Percentiles rank a stretch among this genome's conserved stretches.
Conservation (phyloP, 139 green algal genomes). For the Micromonas pusilla region DNA sequence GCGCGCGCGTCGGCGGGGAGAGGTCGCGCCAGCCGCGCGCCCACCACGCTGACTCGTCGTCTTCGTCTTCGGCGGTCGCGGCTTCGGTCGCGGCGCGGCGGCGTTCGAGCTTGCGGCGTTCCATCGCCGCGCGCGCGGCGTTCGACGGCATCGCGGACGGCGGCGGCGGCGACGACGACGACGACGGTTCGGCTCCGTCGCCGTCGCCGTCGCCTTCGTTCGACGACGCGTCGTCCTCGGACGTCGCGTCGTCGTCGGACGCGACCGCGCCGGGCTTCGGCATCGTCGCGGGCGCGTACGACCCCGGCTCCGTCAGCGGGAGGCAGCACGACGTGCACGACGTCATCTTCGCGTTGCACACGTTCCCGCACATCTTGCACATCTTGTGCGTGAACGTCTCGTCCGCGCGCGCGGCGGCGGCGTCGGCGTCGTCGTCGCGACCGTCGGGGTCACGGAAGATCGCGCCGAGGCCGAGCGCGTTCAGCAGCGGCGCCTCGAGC, state of each 20-base stretch:
- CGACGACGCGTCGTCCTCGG: not conserved
- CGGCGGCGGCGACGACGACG: too few relatives aligned
- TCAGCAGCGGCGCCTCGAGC: too few relatives aligned
- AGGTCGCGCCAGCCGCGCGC: not conserved
- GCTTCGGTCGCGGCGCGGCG: too few relatives aligned
- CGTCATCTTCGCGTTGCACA: constrained; percentile 15
- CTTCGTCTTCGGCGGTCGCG: not conserved
- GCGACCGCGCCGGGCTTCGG: not conserved
- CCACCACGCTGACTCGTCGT: not conserved
- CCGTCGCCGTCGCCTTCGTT: not conserved
- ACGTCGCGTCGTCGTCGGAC: not conserved
- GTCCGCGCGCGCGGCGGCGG: not conserved
- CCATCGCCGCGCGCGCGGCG: too few relatives aligned
- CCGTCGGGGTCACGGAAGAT: too few relatives aligned
- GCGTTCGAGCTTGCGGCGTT: too few relatives aligned
- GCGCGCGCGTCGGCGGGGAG: not conserved
- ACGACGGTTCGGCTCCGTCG: not conserved
- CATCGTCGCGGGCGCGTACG: not conserved
- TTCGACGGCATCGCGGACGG: too few relatives aligned
- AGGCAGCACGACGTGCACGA: constrained; percentile 22
- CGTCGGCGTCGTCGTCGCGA: too few relatives aligned
- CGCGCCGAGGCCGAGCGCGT: too few relatives aligned
- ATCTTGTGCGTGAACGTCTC: not conserved
- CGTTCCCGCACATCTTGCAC: constrained; percentile 25
- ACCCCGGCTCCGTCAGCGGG: not conserved